Evolutionary conservation across 2,329 filamentous ascomycete genomes (phyloP), one percentile per base, ranked within the genome.

Genomic region (Venturia oleaginea): DNA sequence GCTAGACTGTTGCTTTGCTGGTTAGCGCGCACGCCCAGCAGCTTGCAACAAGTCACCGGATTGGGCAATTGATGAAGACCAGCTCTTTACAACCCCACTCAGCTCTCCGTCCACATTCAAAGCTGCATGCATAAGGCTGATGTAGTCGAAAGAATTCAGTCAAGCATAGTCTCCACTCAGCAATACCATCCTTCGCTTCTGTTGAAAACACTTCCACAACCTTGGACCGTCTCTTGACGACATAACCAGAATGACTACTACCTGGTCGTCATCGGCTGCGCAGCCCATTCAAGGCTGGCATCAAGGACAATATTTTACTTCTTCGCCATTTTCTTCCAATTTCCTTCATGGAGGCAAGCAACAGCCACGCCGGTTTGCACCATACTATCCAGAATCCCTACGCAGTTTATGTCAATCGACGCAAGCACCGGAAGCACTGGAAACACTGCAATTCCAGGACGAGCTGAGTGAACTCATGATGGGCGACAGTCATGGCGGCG

Each of bases 81-180:
- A 34, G 51, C 51, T 57, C 51, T 57, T 34, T 32, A 34, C 4
- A 57, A 11, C 27, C 30, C 51, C 30, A 55, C 30, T 19, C 19
- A 34, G 51, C 30, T 30, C 51, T 19, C 51, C 15, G 30, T 15
- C 51, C 51, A 22, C 7, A 2, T 15, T 57, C 51, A 48, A 48
- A 22, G 43, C 43, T 57, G 51, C 51, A 57, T 57, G 51, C 51
- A 57, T 34, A 57, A 57, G 51, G 51, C 51, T 57, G 51, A 34
- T 57, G 51, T 32, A 34, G 51, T 30, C 15, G 24, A 34, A 30
- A 32, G 51, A 57, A 27, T 34, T 34, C 51, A 57, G 7, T 34
- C 30, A 57, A 57, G 51, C 51, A 19, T n/a, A 34, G 7, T 57
- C 51, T 57, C 51, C 51, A 8, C 15, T 34, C 51, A 19, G 24